Base-by-base conservation (phyloP, 257 asterid species). In the Hygrophila difformis region DNA sequence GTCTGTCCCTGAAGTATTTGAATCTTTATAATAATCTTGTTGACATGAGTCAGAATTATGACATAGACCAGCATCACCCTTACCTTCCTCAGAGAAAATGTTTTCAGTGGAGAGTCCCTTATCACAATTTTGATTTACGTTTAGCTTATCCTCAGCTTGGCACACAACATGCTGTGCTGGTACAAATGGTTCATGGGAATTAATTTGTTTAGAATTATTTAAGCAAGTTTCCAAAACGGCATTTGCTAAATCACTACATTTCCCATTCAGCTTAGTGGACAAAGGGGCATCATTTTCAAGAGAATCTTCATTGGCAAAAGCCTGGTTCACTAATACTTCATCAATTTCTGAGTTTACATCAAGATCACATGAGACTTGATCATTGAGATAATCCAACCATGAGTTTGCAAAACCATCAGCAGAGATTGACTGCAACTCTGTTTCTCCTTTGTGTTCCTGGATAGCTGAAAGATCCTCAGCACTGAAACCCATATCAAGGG, bases 321-420 rank as follows among this genome's bases (percentile, higher is more conserved):
- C 73, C 56, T 65, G 70, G 49, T 51, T 33, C 19, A 39, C 66
- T 5, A 59, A 50, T 28, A 44, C 28, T 65, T 74, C 74, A 60
- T 61, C 60, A 39, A 39, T 40, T 56, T 73, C 71, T 34, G 62
- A 42, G 57, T 51, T 20, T 17, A 47, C 48, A 47, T 49, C 60
- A 22, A 29, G 38, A 16, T 55, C 66, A 52, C 60, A 43, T 24
- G 79, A 60, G 28, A 47, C 60, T 8, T 61, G 46, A 59, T 24
- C 42, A 21, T 68, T 74, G 33, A 80, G 75, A 60, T 52, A 79
- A 61, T 81, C 92, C 50, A 78, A 53, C 87, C 86, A 79, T 61
- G n/a, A n/a, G n/a, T n/a, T n/a, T n/a, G 82, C 42, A 18, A 51
- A 68, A 63, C 54, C 38, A 33, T 73, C 81, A 9, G 53, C 43